Evolutionary conservation across 345 rosid species (phyloP), one percentile per base, ranked within the genome.

Genomic region (Lenwebbia sp.): DNA sequence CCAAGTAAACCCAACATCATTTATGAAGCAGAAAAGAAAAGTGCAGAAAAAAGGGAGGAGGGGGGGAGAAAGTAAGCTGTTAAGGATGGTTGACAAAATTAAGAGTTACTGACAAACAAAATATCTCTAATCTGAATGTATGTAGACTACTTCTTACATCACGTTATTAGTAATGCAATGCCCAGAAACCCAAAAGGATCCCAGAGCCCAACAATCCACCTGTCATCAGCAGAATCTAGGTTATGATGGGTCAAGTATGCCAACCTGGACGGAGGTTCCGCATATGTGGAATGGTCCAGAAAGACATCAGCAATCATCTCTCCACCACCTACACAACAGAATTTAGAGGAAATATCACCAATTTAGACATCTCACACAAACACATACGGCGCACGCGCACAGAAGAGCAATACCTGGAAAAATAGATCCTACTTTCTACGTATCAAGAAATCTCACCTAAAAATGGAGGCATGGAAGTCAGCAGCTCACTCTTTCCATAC

Each of bases 231-330:
- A 70, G 78, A 70, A 33, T 33, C 44, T 70, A 70, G 78, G 78
- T 19, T 33, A 70, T 70, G 23, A 33, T 33, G 47, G 78, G 47
- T 41, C 62, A 56, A 17, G 85, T 83, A 86, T 87, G 11, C 93
- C 65, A 89, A 96, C 99, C 99, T 96, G 83, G 98, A 94, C 13
- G 99, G 99, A 87, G 99, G 98, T 37, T 95, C 95, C 47, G 99
- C 99, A 91, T 91, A 97, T 41, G 99, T 97, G 55, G 99, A 97
- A 92, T 97, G 96, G 87, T 96, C 97, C n/a, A 96, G 90, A 90
- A 92, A 97, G 83, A 96, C 99, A 55, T 97, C 98, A 60, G 98
- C 90, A 58, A 97, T 97, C 98, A 97, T 97, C 90, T 96, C 99
- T 76, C 99, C 99, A 21, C 98, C 99, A 89, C 99, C 99, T 97